phyloP scores from a whole-genome alignment of 192 early-diverging fungal genomes.

The Mortierella claussenii region DNA sequence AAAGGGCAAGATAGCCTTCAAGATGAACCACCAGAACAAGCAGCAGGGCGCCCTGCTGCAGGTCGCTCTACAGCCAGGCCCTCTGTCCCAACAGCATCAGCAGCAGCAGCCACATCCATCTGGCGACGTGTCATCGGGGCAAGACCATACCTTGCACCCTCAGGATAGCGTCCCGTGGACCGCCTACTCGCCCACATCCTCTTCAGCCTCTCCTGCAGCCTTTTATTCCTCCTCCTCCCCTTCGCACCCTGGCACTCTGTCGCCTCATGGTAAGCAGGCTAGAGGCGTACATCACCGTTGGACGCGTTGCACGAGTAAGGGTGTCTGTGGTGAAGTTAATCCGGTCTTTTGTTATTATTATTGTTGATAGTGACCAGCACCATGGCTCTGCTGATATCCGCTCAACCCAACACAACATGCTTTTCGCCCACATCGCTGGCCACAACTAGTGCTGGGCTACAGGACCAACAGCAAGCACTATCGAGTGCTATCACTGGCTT shows the following conservation, averaged over 20 bases:
- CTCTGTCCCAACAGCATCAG: constrained; percentile 10
- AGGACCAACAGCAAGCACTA: neutral
- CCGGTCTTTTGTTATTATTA: neutral
- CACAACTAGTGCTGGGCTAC: neutral
- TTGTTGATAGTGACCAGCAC: neutral
- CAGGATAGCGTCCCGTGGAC: neutral
- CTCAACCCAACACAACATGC: too few species aligned
- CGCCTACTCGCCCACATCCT: neutral
- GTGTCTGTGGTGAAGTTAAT: too few species aligned
- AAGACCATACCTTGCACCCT: too few species aligned
- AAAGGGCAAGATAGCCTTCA: constrained; percentile 10
- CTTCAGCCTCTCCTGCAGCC: neutral
- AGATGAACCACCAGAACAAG: constrained; percentile 21
- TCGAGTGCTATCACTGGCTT: neutral
- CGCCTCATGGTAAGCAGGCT: neutral
- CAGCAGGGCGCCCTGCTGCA: constrained; percentile 10
- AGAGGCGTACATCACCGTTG: too few species aligned
- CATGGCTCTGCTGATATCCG: neutral
- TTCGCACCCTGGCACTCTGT: neutral
- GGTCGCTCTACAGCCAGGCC: constrained; percentile 8
- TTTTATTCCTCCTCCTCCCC: too few species aligned
- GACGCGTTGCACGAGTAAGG: too few species aligned
- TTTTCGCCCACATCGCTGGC: too few species aligned
- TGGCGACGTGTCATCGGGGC: too few species aligned
- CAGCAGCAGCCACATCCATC: constrained; percentile 10